Conservation (phyloP, 768 basidiomycete genomes). For the Holtermanniella nyarrowii region DNA sequence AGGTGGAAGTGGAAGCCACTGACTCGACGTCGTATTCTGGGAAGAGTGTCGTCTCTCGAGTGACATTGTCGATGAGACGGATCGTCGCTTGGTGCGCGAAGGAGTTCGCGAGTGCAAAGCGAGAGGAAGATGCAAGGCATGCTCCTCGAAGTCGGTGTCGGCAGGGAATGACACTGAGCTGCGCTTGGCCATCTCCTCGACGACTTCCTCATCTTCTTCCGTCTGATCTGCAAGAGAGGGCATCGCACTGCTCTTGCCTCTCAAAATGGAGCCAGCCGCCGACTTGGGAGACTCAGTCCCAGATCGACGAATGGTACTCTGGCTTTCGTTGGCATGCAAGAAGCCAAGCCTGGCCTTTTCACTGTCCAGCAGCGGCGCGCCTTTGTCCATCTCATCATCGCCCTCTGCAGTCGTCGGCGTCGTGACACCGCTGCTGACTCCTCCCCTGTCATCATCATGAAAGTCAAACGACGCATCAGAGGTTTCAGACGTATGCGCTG, state of each 20-base stretch:
- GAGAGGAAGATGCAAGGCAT: conserved; percentile 50
- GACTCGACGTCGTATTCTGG: conserved; percentile 46
- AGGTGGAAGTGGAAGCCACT: conserved; percentile 36
- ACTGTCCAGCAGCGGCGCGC: not conserved
- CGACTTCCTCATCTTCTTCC: conserved; percentile 29
- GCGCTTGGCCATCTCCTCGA: conserved; percentile 8
- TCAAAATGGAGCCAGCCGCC: conserved; percentile 2
- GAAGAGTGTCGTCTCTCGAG: conserved; percentile 31
- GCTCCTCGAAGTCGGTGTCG: conserved; percentile 23
- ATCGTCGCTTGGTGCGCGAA: conserved; percentile 87
- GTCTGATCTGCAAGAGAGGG: conserved; percentile 20
- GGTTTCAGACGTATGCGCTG: conserved; percentile 9
- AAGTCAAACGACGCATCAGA: conserved; percentile 19
- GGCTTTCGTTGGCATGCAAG: conserved; percentile 35
- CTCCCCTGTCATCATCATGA: conserved; percentile 18
- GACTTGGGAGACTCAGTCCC: conserved; percentile 10
- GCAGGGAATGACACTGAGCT: not conserved
- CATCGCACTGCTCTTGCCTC: conserved; percentile 9
- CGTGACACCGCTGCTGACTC: conserved; percentile 17
- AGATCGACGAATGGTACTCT: conserved; percentile 36
- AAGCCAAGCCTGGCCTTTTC: conserved; percentile 18
- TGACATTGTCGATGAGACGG: conserved; percentile 70
- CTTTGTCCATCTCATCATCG: conserved; percentile 13
- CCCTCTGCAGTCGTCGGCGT: conserved; percentile 38
- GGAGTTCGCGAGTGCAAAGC: conserved; percentile 60